A percentile compares a stretch with the other conserved stretches of the same genome.
Conservation (phyloP, 176 grass and related monocot genomes). For the Miscanthus lutarioriparius region DNA sequence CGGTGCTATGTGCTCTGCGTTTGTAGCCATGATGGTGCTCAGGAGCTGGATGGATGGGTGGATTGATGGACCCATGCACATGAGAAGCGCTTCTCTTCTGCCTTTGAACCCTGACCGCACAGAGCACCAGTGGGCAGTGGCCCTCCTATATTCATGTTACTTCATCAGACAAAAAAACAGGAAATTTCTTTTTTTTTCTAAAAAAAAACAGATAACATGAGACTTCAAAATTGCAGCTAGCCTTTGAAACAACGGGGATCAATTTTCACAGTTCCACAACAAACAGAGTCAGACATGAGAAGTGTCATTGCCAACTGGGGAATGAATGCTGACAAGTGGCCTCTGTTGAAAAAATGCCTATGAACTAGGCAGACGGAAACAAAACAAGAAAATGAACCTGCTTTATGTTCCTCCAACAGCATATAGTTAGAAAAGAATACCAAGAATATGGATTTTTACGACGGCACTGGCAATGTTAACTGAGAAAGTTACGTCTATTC, state of each 20-base stretch:
- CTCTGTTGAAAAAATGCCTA: not conserved
- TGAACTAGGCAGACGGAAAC: not conserved
- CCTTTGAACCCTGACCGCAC: conserved; percentile 10
- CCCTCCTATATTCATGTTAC: not conserved
- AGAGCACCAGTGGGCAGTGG: not conserved
- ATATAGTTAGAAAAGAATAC: not conserved
- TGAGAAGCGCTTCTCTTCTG: conserved; percentile 3
- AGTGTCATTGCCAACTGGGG: not conserved
- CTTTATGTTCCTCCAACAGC: not conserved
- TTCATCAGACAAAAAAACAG: not conserved
- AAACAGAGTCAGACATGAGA: not conserved
- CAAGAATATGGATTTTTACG: not conserved
- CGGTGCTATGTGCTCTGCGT: not conserved
- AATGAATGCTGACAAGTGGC: not conserved
- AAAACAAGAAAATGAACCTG: not conserved
- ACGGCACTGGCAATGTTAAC: conserved; percentile 3
- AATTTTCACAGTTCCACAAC: not conserved
- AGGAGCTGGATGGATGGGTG: not conserved
- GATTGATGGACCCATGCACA: not conserved
- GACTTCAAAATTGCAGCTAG: not conserved
- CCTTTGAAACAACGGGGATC: not conserved
- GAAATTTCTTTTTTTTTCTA: not conserved
- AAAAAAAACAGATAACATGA: not conserved
- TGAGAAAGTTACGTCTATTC: not conserved
- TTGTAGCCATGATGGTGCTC: conserved; percentile 11